Base-by-base conservation (phyloP, 2,329 filamentous ascomycete genomes). In the Sarocladiaceae sp. region DNA sequence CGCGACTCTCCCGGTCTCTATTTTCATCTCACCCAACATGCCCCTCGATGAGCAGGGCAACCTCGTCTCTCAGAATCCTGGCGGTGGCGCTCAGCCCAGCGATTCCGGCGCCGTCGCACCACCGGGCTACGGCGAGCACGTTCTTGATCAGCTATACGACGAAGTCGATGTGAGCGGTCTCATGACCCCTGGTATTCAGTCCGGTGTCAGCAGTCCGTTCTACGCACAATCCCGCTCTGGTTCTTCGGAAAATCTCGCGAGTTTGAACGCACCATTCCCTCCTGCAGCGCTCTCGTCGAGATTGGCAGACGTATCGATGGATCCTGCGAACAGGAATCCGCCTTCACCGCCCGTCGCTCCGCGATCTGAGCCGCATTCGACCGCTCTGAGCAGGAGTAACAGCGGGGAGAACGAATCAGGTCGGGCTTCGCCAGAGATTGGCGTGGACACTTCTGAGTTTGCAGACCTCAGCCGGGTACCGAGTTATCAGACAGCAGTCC, bases 1-100 rank as follows among this genome's bases (percentile, higher is more conserved):
- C 43, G 91, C 91, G 37, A 93, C 89, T 33, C 78, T 97, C 24
- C 90, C 93, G 2, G 78, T 97, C 13, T 88, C 88, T 45, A 83
- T 98, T 31, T 96, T 95, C 66, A 96, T 97, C 53, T 98, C 93
- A 4, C 91, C 93, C 1, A 93, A 93, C 58, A 81, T 95, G 55
- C 85, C 88, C 0, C 78, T 96, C 29, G 88, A 93, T 55, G 88
- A 95, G 43, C 79, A 91, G 48, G 93, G 95, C 54, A 83, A 86
- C 55, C 74, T 97, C 2, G 70, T 87, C 44, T 27, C 23, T 4
- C 39, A 42, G 15, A 73, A 76, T 44, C 76, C 42, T 15, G 31
- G 29, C 29, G 69, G 47, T 64, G 72, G 53, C 60, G 67, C 67
- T 10, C 44, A 51, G 9, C 69, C 75, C 34, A 69, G 72, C 32